Conservation (phyloP, 1,284 basidiomycete species). For the Fomitopsis schrenkii region DNA sequence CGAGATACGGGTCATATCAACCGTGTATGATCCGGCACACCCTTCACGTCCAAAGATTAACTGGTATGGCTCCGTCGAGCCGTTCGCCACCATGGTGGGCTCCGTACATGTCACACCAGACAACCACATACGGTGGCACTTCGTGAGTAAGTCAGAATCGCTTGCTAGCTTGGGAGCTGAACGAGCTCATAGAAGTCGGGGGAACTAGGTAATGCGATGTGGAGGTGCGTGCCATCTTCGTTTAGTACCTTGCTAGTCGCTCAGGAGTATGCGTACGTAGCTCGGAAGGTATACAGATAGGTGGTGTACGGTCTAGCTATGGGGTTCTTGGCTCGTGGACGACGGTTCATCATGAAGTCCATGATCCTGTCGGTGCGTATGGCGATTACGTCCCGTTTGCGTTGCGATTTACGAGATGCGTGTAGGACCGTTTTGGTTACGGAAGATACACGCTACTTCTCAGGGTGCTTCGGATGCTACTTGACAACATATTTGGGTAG, state of each 20-base stretch:
- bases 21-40: slow-evolving; percentile 40
- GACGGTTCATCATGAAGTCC: slow-evolving; percentile 55
- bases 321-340: slow-evolving; percentile 68
- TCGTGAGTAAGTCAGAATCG: slow-evolving; percentile 39
- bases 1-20: slow-evolving; percentile 38
- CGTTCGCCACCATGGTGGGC: slow-evolving; percentile 44
- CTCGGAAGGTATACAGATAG: slow-evolving; percentile 60
- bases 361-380: slow-evolving; percentile 34
- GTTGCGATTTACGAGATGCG: not conserved
- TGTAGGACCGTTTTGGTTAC: slow-evolving; percentile 32
- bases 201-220: slow-evolving; percentile 52
- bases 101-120: slow-evolving; percentile 54
- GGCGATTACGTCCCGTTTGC: not conserved
- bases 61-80: slow-evolving; percentile 47
- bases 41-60: slow-evolving; percentile 51
- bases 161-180: not conserved
- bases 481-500: too few species aligned
- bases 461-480: not conserved
- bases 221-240: slow-evolving; percentile 45
- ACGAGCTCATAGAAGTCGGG: slow-evolving; percentile 43
- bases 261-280: slow-evolving; percentile 29
- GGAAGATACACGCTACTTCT: slow-evolving; percentile 18
- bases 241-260: not conserved
- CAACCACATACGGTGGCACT: slow-evolving; percentile 56
- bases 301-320: slow-evolving; percentile 51